A percentile compares a stretch with the other conserved stretches of the same genome.
phyloP scores from a whole-genome alignment of 148 eudicot species.

The Pouteria glomerata region DNA sequence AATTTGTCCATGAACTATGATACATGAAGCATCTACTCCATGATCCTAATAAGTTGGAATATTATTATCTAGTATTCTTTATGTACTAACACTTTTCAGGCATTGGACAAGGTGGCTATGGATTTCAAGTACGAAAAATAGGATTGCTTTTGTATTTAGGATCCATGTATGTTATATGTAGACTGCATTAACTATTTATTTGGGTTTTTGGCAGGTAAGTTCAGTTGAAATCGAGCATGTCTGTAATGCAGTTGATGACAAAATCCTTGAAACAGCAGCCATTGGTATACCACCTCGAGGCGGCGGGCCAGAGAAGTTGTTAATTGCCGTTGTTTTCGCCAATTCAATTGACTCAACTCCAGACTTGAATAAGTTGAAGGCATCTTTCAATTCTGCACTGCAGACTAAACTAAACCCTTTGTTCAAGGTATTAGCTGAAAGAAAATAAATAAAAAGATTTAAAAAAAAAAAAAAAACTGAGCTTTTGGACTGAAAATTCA shows the following conservation, averaged over 20 bases:
- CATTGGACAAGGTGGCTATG: background rate
- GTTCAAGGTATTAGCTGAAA: constrained; percentile 62
- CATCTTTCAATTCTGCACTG: constrained; percentile 63
- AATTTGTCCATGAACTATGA: background rate
- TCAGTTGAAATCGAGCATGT: constrained; percentile 92
- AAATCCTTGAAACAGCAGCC: constrained; percentile 89
- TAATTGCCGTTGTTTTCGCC: constrained; percentile 68
- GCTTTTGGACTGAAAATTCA: no score
- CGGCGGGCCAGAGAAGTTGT: constrained; percentile 90
- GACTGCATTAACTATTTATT: background rate
- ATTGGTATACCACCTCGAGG: constrained; percentile 72
- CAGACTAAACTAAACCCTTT: constrained; percentile 85
- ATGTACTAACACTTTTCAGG: background rate
- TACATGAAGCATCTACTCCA: background rate
- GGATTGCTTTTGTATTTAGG: background rate
- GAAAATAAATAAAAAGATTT: no score
- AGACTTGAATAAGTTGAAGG: constrained; percentile 42
- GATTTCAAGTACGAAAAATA: background rate
- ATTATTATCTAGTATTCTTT: background rate
- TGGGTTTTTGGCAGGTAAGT: constrained; percentile 62
- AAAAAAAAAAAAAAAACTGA: no score
- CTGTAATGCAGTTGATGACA: constrained; percentile 52
- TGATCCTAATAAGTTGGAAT: background rate
- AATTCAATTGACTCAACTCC: constrained; percentile 25
- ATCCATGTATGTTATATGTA: no score